Percentiles rank a stretch among this genome's conserved stretches.
Conservation (phyloP, 768 basidiomycete genomes). For the Crucibulum laeve region DNA sequence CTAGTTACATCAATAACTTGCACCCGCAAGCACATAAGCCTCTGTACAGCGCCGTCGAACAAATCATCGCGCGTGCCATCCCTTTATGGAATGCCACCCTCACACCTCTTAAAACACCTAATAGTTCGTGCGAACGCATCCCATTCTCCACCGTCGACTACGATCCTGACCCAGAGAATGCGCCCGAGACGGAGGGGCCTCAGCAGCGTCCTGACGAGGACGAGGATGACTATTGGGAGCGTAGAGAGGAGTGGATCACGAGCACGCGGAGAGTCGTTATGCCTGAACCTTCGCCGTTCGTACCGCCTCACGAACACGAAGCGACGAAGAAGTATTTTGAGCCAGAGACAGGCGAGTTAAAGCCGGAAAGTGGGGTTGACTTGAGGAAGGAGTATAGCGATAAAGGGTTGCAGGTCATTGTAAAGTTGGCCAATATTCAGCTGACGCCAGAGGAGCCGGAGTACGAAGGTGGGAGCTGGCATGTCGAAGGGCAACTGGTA, state of each 20-base stretch:
- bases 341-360: neutral
- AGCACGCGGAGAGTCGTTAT: slow-evolving; percentile 8
- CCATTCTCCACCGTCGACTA: slow-evolving; percentile 6
- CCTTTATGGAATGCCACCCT: slow-evolving; percentile 24
- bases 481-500: slow-evolving; percentile 27
- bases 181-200: slow-evolving; percentile 11
- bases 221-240: slow-evolving; percentile 9
- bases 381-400: slow-evolving; percentile 7
- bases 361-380: slow-evolving; percentile 6
- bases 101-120: slow-evolving; percentile 10
- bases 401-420: slow-evolving; percentile 22
- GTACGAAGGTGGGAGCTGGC: slow-evolving; percentile 33
- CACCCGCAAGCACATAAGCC: slow-evolving; percentile 20
- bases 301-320: neutral
- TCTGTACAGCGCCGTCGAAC: slow-evolving; percentile 20
- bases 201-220: slow-evolving; percentile 13
- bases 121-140: slow-evolving; percentile 6
- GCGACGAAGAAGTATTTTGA: neutral
- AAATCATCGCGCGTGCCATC: slow-evolving; percentile 20
- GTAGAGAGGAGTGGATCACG: slow-evolving; percentile 12
- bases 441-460: slow-evolving; percentile 30
- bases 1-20: slow-evolving; percentile 37
- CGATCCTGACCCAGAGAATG: slow-evolving; percentile 11
- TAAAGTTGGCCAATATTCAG: slow-evolving; percentile 25
- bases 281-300: slow-evolving; percentile 17